phyloP scores from a whole-genome alignment of 192 early-diverging fungal species.

The Gonapodya prolifera region DNA sequence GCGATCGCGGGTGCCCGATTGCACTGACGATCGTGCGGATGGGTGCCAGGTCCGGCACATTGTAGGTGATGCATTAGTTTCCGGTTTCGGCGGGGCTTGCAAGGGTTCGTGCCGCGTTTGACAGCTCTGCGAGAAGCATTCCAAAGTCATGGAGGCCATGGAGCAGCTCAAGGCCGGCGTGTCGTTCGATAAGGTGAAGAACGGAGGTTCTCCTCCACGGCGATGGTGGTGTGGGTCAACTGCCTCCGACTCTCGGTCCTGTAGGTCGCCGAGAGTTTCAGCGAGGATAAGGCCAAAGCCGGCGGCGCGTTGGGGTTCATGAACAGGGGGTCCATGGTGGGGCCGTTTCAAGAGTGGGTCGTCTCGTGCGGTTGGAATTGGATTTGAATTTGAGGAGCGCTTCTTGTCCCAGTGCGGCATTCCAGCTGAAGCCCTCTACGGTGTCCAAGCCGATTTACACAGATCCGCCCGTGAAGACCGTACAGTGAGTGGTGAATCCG shows the following conservation, averaged over 20 bases:
- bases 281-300: slow-evolving; percentile 71
- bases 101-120: neutral
- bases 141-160: slow-evolving; percentile 55
- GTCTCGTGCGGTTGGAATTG: no score
- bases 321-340: slow-evolving; percentile 60
- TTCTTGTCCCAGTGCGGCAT: slow-evolving; percentile 46
- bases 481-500: neutral
- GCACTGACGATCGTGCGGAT: no score
- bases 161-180: slow-evolving; percentile 40
- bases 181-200: slow-evolving; percentile 43
- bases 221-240: no score
- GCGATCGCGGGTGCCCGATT: neutral
- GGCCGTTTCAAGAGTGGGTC: slow-evolving; percentile 49
- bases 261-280: slow-evolving; percentile 59
- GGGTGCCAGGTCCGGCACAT: no score
- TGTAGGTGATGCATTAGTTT: no score
- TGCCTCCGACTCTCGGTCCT: no score
- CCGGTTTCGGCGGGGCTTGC: no score
- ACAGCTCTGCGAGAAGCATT: slow-evolving; percentile 64
- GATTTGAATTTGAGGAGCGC: no score
- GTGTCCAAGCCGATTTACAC: slow-evolving; percentile 42
- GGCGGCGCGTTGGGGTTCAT: slow-evolving; percentile 73
- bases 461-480: slow-evolving; percentile 39
- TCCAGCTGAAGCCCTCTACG: slow-evolving; percentile 54
- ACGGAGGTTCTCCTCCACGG: slow-evolving; percentile 6